Base-by-base conservation (phyloP, 257 asterid genomes). In the Apocynum venetum region DNA sequence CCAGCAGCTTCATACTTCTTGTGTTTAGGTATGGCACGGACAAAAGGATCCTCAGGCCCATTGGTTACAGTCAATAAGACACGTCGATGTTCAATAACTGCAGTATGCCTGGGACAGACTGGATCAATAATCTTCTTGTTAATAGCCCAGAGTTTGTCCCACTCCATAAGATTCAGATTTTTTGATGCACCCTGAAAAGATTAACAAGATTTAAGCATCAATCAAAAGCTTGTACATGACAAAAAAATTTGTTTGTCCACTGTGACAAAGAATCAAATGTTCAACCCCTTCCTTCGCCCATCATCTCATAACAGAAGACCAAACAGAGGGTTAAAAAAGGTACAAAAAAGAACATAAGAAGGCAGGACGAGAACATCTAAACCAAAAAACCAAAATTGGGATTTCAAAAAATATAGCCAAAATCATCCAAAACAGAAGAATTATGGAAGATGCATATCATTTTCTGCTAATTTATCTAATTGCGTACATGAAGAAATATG, bases 141-240 rank as follows among this genome's bases (percentile, higher is more conserved):
- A 68, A 91, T 91, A 40, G 99, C 95, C 99, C 99, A 95, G 56
- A 95, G 92, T 84, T 95, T 95, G 85, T 93, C 98, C 99, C 99
- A 95, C 77, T 95, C 99, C 99, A 93, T 91, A 57, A 93, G 97
- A 88, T 95, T 95, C 83, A 95, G 93, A 84, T 95, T 93, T 90
- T 93, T 95, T n/a, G 99, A 95, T 73, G 99, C 98, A 83, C 99
- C 99, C 99, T 95, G 70, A 72, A 77, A 73, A 25, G 76, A 75
- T 73, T 77, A 13, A 20, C 64, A 69, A 72, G 9, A 14, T 48
- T 79, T 11, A 25, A 49, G 79, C 52, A 72, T 65, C 40, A 73
- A 12, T 15, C 7, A 63, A 46, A 63, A 46, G 77, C 20, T 5
- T 35, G 41, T 1, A 35, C 6, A 73, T 47, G 17, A 55, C 46